Base-by-base conservation (phyloP, 106 monocot genomes). In the Dioscorea dumetorum region DNA sequence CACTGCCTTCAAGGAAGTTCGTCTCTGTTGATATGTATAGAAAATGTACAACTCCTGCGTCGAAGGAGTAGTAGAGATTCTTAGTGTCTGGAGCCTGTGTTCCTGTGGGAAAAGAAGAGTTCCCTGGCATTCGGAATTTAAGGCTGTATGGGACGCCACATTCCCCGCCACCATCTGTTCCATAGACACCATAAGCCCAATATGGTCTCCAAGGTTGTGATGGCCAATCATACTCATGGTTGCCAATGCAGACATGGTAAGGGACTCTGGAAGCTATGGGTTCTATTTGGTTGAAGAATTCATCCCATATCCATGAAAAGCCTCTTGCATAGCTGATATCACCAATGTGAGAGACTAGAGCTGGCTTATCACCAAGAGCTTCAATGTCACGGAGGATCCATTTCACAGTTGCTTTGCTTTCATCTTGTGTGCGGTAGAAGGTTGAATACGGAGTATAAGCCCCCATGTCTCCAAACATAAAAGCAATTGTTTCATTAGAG, bases 181-280 rank as follows among this genome's bases (percentile, higher is more conserved):
- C 82, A 70, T 89, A 97, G 2, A 71, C 69, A 67, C 71, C 63
- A 24, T 28, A 78, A 35, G 92, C 62, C 97, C 97, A 97, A 22
- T 68, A 69, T 51, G 97, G 97, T 67, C 57, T 86, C 97, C 97
- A 97, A 56, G 97, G 97, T 77, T 97, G 95, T 22, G 33, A 60
- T 48, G 86, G 95, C 95, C 95, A 97, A 63, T 97, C 97, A 75
- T 97, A 97, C 77, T 97, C 97, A 52, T 97, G 92, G 63, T 97
- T 97, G 14, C 97, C 97, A 53, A 92, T 92, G 65, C 84, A 86
- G 15, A 97, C 97, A 72, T 97, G 97, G 75, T 97, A 97, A 16
- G 97, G 88, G 21, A 83, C 58, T 48, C 52, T 66, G 13, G 97
- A 76, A 58, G 97, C 89, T 56, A 97, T 81, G 14, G 97, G 97